Evolutionary conservation across 345 rosid species (phyloP).

Genomic region (Arabidopsis arenosa): DNA sequence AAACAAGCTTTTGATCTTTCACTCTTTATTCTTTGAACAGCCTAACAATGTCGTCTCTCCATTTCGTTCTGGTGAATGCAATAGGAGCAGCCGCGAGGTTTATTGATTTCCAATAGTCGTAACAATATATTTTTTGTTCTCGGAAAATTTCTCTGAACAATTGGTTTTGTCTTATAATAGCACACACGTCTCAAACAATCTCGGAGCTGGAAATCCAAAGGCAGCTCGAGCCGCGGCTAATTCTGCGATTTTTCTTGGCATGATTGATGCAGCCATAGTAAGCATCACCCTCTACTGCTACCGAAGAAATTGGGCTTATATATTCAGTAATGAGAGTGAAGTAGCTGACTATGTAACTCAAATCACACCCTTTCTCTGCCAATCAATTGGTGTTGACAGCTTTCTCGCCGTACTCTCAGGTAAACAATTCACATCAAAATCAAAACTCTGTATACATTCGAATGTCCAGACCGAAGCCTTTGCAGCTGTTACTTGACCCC

Average conservation of each 20-base stretch:
- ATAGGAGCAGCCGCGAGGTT: conserved; percentile 67
- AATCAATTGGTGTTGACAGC: conserved; percentile 47
- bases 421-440: conserved; percentile 4
- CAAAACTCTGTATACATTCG: neutral
- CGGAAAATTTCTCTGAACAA: neutral
- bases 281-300: conserved; percentile 39
- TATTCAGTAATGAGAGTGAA: conserved; percentile 48
- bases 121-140: neutral
- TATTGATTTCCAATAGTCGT: neutral
- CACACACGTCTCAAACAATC: conserved; percentile 58
- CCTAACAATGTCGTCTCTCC: conserved; percentile 51
- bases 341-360: conserved; percentile 49
- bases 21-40: conserved; percentile 38
- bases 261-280: conserved; percentile 44
- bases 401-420: conserved; percentile 52
- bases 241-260: conserved; percentile 34
- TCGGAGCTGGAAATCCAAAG: conserved; percentile 56
- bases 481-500: neutral
- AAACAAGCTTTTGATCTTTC: conserved; percentile 21
- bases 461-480: neutral
- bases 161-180: conserved; percentile 27
- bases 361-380: conserved; percentile 46
- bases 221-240: conserved; percentile 50
- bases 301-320: conserved; percentile 45
- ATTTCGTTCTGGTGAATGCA: conserved; percentile 51